Conservation (phyloP, 192 early-diverging fungal species). For the Haplosporangium gracile region DNA sequence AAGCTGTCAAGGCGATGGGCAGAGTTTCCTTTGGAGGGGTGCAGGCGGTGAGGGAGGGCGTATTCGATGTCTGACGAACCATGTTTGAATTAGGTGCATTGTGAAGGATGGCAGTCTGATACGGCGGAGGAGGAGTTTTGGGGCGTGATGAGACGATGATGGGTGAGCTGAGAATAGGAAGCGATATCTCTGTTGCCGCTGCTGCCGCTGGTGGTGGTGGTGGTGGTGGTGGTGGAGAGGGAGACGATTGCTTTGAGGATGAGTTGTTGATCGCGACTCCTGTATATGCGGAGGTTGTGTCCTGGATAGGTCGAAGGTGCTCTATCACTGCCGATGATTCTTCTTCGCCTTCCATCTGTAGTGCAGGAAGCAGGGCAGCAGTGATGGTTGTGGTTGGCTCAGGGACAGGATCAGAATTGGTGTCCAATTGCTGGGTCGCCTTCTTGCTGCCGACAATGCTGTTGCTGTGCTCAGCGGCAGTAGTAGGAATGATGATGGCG, state of each 20-base stretch:
- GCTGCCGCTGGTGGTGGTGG: background rate
- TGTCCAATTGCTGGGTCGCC: background rate
- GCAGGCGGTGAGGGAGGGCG: background rate
- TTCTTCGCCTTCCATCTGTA: background rate
- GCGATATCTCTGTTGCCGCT: background rate
- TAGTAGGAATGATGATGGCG: background rate
- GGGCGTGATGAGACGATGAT: background rate
- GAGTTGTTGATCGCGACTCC: background rate
- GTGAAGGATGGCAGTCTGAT: background rate
- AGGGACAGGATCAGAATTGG: background rate
- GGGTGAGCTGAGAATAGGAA: background rate
- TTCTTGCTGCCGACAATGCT: background rate
- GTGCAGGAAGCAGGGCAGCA: background rate
- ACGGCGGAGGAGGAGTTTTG: background rate
- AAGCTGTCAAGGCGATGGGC: background rate
- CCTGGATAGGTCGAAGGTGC: background rate
- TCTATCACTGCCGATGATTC: background rate
- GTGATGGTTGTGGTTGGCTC: background rate
- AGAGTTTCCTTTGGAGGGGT: background rate
- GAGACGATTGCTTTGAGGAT: background rate
- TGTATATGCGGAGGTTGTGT: background rate
- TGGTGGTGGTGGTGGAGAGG: background rate
- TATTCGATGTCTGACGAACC: background rate
- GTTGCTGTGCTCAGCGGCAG: background rate
- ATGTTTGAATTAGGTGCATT: background rate